A percentile compares a stretch with the other conserved stretches of the same genome.
Evolutionary conservation across 2,329 filamentous ascomycete species (phyloP).

Genomic region (Microsporum canis): DNA sequence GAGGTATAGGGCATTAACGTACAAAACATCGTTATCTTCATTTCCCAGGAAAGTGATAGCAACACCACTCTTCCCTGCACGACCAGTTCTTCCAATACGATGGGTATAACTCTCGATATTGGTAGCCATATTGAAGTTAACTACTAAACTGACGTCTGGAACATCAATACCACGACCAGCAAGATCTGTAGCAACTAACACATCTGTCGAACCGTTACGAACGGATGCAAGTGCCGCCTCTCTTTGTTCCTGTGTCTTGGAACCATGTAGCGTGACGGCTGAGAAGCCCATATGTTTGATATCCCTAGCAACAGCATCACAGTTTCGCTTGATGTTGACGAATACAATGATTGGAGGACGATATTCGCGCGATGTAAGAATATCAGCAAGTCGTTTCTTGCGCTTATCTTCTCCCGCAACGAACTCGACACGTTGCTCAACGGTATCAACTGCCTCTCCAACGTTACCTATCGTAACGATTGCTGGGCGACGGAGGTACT

Average conservation of each 20-base stretch:
- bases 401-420: constrained; percentile 83
- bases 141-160: constrained; percentile 78
- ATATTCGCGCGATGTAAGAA: constrained; percentile 70
- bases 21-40: constrained; percentile 82
- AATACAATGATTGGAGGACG: constrained; percentile 92
- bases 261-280: constrained; percentile 81
- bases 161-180: constrained; percentile 98
- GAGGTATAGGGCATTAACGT: constrained; percentile 21
- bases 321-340: constrained; percentile 99
- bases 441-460: constrained; percentile 92
- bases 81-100: constrained; percentile 89
- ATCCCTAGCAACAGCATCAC: constrained; percentile 84
- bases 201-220: constrained; percentile 65
- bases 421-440: constrained; percentile 94
- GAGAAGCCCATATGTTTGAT: constrained; percentile 91
- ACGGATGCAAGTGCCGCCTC: constrained; percentile 83
- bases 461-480: constrained; percentile 90
- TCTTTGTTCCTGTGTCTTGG: constrained; percentile 95
- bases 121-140: constrained; percentile 98
- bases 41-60: constrained; percentile 89
- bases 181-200: constrained; percentile 89
- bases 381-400: constrained; percentile 90
- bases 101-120: constrained; percentile 94
- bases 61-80: constrained; percentile 92
- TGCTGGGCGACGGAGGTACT: constrained; percentile 85